Evolutionary conservation across 257 asterid species (phyloP), one percentile per base, ranked within the genome.

Genomic region (Nicotiana attenuata): DNA sequence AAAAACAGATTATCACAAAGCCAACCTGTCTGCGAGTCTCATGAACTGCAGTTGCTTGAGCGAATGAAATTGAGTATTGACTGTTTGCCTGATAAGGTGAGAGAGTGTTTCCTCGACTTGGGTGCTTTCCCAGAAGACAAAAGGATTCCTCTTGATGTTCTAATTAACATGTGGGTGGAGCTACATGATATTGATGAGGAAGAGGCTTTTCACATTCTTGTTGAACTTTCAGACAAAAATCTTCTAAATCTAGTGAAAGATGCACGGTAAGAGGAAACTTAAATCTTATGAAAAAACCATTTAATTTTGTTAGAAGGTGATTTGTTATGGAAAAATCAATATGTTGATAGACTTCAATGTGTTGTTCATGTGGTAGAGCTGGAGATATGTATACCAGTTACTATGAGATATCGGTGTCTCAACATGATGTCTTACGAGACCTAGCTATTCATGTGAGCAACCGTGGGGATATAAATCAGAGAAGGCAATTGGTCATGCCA

Each of bases 91-190:
- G 91, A 60, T 83, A 92, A 80, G 83, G 97, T 90, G 78, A 88
- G 94, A 83, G 92, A 91, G 71, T 95, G 99, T 78, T 95, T 95
- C 92, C 80, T 93, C 88, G 99, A 95, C 67, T 84, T 95, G 81
- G 97, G 98, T 20, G 90, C 92, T 11, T 95, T 95, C 55, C 98
- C 98, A 0, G 97, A 95, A 84, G 98, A 93, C 88, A 93, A 91
- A 87, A 91, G 86, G 81, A 95, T 95, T 53, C 98, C 99, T 52
- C 88, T 95, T 33, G 96, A 93, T 26, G 92, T 95, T 80, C 96
- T 95, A 66, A 91, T 95, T 87, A 93, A 93, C 86, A 92, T 93
- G 93, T 95, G 99, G 99, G 93, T 92, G 29, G 99, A 93, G 84
- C 88, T 93, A 15, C 99, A 95, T 53, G 97, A 93, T 80, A 91